Evolutionary conservation across 805 yeast genomes (phyloP), one percentile per base, ranked within the genome.

Genomic region (Candida multigemmis): DNA sequence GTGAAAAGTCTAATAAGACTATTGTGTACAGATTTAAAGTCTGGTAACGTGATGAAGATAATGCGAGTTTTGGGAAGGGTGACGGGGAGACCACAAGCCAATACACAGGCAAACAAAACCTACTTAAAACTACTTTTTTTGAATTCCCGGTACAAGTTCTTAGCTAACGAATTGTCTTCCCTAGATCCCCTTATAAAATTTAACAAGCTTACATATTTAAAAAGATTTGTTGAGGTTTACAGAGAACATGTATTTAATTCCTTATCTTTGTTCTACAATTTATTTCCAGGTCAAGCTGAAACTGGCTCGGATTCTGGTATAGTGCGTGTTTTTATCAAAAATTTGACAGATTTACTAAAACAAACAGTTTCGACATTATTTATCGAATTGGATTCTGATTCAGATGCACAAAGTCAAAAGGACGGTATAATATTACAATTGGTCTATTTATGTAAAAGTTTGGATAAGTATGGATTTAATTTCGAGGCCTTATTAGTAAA

Each of bases 401-500:
- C 65, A 2, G 63, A 56, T 12, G 51, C 51, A 9, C 49, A 46
- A 9, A 49, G 68, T 7, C 61, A 56, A 26, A 65, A 64, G 17
- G 80, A 80, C 31, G 81, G 89, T 1, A 57, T 86, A 13, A 70
- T 87, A 37, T 55, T 89, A 18, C 98, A 89, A 52, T 53, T 87
- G 20, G 75, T 84, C 1, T 89, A 87, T 53, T 83, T 95, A 38
- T 79, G 94, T n/a, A 85, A 80, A 46, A 77, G 94, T 19, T 60
- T 89, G 27, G 76, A 80, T 1, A 61, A 86, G 35, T 71, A 73
- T 12, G 78, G 82, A 9, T 73, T 72, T 3, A 83, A 80, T 40
- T 82, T 83, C 47, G 78, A 82, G 53, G 50, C 62, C 16, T 37
- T 69, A n/a, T 50, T 75, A 27, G 46, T 67, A 1, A 49, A 60